Base-by-base conservation (phyloP, 129 eudicot genomes). In the Heracleum sosnowskyi region DNA sequence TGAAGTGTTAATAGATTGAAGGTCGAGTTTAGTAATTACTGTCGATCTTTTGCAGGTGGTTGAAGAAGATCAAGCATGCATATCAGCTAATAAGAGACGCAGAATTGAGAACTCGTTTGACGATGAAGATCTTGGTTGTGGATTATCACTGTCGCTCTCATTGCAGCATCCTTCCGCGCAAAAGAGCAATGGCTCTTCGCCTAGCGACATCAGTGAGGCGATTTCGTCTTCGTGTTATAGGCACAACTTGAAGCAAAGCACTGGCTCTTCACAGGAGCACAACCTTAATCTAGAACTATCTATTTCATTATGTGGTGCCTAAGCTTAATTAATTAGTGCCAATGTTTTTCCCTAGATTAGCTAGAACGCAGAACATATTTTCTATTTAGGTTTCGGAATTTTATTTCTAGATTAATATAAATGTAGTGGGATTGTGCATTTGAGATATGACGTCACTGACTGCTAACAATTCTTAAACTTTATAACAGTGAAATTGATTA, bases 201-300 rank as follows among this genome's bases (percentile, higher is more conserved):
- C 39, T 1, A 66, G 72, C 39, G 72, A 66, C 11, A 33, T 31
- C 24, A 66, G 72, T 31, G 72, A 66, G 39, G 72, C 84, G 9
- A 78, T 83, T 42, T 85, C 87, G 39, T 85, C 86, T 36, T 85
- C 87, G 11, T 55, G 73, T 51, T 80, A 84, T 3, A 81, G 69
- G 53, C 81, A 85, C n/a, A 46, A 63, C 49, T 81, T 79, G 46
- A 74, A 74, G 33, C 77, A 79, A 26, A 79, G 74, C 79, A 73
- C 82, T 18, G 82, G 82, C 75, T 81, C 77, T 36, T 74, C 78
- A 1, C 73, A 77, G 18, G 53, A 82, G 39, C 75, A 57, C 70
- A 47, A 60, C 42, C 72, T 92, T 76, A 90, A 90, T 68, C 77
- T 92, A 28, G 91, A 90, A 82, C 88, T 92, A 26, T 90, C 97